Evolutionary conservation across 2,329 filamentous ascomycete genomes (phyloP).

Genomic region (Aureobasidium sp.): DNA sequence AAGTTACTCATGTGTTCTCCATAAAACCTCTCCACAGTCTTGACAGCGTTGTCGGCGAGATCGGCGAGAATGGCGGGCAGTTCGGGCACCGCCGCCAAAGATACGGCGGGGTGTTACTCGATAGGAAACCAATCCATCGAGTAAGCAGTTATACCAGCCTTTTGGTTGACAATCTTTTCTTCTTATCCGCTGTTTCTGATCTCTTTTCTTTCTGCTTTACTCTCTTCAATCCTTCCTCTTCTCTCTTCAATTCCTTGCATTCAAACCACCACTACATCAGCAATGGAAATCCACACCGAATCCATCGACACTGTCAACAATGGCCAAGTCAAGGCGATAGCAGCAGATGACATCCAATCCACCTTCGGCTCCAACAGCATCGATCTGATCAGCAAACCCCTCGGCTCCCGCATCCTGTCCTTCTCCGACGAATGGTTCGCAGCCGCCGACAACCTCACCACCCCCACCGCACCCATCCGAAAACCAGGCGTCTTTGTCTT

Average conservation of each 20-base stretch:
- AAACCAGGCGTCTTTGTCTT: slow-evolving; percentile 50
- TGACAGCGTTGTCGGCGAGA: neutral
- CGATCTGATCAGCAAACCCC: slow-evolving; percentile 44
- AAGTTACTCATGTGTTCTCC: neutral
- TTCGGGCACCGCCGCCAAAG: neutral
- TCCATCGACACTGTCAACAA: slow-evolving; percentile 8
- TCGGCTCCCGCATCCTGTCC: slow-evolving; percentile 44
- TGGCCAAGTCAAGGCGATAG: slow-evolving; percentile 10
- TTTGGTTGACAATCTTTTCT: neutral
- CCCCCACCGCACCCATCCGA: slow-evolving; percentile 46
- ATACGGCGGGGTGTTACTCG: slow-evolving; percentile 13
- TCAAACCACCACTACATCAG: neutral
- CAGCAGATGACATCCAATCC: slow-evolving; percentile 36
- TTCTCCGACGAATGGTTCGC: slow-evolving; percentile 56
- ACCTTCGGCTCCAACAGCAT: slow-evolving; percentile 48
- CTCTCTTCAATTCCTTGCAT: neutral
- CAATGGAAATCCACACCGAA: slow-evolving; percentile 15
- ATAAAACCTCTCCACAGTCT: neutral
- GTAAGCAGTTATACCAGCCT: slow-evolving; percentile 4
- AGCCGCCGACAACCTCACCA: slow-evolving; percentile 49
- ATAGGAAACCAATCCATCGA: slow-evolving; percentile 11
- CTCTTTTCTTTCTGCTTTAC: neutral
- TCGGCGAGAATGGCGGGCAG: neutral
- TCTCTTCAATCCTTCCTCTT: neutral
- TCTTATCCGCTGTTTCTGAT: neutral